Conservation (phyloP, 2,329 filamentous ascomycete genomes). For the Grosmannia huntii region DNA sequence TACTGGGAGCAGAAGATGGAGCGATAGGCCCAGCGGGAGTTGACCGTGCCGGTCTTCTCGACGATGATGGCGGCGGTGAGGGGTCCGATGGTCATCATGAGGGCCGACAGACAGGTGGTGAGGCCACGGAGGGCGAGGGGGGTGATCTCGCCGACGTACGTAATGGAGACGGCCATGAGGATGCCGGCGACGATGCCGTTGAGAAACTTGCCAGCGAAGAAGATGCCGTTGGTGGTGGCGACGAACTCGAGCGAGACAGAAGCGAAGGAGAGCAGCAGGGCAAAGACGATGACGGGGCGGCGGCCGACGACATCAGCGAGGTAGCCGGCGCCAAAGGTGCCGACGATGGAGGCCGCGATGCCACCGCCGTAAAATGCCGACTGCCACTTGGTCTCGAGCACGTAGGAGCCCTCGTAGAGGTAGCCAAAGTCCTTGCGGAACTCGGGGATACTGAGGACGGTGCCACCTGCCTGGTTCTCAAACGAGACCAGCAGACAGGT, state of each 20-base stretch:
- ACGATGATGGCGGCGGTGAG: conserved; percentile 14
- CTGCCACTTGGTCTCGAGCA: conserved; percentile 25
- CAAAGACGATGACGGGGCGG: conserved; percentile 17
- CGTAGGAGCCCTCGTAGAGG: conserved; percentile 21
- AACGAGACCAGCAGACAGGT: conserved; percentile 1
- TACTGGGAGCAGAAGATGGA: conserved; percentile 16
- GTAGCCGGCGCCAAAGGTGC: conserved; percentile 18
- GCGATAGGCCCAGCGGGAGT: conserved; percentile 19
- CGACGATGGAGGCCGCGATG: conserved; percentile 18
- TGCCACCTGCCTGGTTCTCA: conserved; percentile 19
- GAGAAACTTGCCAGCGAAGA: conserved; percentile 25
- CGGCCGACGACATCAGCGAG: conserved; percentile 23
- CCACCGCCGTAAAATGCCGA: conserved; percentile 24
- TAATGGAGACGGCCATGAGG: conserved; percentile 7
- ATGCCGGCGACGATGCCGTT: conserved; percentile 20
- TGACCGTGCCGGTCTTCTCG: conserved; percentile 9
- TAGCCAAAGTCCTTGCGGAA: conserved; percentile 28
- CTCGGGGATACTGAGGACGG: conserved; percentile 24
- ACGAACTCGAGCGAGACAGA: conserved; percentile 24
- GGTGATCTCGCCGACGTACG: conserved; percentile 11
- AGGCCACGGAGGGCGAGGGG: conserved; percentile 15
- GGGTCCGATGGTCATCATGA: conserved; percentile 12
- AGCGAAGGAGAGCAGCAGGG: conserved; percentile 19
- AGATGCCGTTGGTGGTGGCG: conserved; percentile 21
- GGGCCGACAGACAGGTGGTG: conserved; percentile 11